Conservation (phyloP, 2,329 filamentous ascomycete genomes). For the Aspergillus pseudotamarii region DNA sequence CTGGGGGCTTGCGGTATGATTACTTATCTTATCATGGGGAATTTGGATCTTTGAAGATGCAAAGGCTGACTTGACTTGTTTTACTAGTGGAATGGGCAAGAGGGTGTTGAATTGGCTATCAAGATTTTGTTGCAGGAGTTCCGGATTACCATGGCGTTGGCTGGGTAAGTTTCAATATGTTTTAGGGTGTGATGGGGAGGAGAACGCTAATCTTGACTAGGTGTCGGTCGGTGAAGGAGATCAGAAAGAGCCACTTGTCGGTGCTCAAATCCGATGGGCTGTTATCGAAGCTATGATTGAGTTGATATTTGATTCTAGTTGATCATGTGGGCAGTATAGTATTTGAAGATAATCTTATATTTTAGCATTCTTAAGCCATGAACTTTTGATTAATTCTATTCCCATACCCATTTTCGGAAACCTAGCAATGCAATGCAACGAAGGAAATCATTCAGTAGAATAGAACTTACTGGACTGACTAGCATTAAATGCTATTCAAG, state of each 20-base stretch:
- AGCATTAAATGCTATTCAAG: conserved; percentile 11
- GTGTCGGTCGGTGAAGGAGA: conserved; percentile 33
- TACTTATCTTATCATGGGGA: not conserved
- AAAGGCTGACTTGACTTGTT: conserved; percentile 6
- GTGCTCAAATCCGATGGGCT: conserved; percentile 30
- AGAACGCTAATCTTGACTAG: conserved; percentile 17
- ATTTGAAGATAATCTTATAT: not conserved
- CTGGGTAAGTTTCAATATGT: conserved; percentile 28
- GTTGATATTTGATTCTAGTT: not conserved
- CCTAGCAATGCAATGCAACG: not conserved
- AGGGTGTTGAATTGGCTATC: conserved; percentile 38
- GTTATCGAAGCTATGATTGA: conserved; percentile 30
- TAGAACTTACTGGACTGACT: not conserved
- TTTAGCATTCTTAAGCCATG: not conserved
- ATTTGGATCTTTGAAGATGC: not conserved
- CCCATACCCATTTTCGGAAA: not conserved
- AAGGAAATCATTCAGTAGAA: not conserved
- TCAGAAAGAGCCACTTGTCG: conserved; percentile 32
- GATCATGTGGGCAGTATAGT: not conserved
- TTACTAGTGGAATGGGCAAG: conserved; percentile 35
- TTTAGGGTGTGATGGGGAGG: not conserved
- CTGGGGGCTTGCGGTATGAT: conserved; percentile 36
- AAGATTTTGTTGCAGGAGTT: conserved; percentile 37
- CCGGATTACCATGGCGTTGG: conserved; percentile 35
- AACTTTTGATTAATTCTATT: not conserved